These are phyloP conservation scores for Dictyostelium brefeldianum DNA, from an alignment of 78 protist genomes.

Conservation along the genomic window DNA sequence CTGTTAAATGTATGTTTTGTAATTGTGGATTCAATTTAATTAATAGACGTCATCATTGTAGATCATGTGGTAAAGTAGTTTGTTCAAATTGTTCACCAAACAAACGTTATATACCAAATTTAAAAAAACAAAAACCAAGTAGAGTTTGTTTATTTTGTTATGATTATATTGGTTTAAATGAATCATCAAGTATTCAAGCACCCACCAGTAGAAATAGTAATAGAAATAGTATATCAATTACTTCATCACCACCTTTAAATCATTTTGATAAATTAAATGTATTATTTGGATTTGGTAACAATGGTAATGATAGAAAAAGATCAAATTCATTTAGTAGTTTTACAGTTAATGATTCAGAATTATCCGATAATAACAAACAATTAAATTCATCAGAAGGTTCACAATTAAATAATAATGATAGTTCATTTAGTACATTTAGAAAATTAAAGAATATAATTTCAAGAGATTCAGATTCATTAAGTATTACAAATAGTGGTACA, in stretches of 20 bases:
- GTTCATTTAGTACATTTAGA: slow-evolving; percentile 20
- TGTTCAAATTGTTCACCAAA: slow-evolving; percentile 60
- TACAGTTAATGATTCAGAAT: neutral
- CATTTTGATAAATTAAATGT: neutral
- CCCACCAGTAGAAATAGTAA: neutral
- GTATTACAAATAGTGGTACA: neutral
- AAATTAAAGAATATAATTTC: slow-evolving; percentile 22
- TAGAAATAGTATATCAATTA: neutral
- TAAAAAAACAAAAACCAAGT: slow-evolving; percentile 48
- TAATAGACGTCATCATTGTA: slow-evolving; percentile 82
- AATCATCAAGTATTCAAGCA: neutral
- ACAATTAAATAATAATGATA: slow-evolving; percentile 4
- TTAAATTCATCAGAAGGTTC: slow-evolving; percentile 6
- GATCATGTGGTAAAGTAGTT: slow-evolving; percentile 83
- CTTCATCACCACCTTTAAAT: neutral
- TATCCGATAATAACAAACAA: neutral
- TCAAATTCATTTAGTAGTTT: neutral
- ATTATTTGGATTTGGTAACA: neutral
- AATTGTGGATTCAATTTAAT: slow-evolving; percentile 65
- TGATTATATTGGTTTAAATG: slow-evolving; percentile 48
- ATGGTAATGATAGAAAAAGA: neutral
- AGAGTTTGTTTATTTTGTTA: slow-evolving; percentile 72
- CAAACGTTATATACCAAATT: slow-evolving; percentile 18
- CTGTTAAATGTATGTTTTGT: slow-evolving; percentile 76
- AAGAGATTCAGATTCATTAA: neutral